Base-by-base conservation (phyloP, 805 yeast species). In the Scheffersomyces stipitis region DNA sequence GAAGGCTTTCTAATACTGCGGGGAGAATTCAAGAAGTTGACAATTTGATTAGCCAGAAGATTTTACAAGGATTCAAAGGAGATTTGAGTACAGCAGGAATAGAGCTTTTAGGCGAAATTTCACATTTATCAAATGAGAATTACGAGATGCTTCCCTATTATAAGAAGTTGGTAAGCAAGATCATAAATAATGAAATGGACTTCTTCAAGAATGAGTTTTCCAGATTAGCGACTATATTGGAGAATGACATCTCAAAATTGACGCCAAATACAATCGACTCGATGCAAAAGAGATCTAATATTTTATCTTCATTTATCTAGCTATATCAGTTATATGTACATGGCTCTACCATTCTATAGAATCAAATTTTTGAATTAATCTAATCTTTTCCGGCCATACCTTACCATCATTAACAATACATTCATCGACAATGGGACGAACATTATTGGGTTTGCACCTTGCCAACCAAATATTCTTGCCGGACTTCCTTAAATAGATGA, bases 401-500 rank as follows among this genome's bases (percentile, higher is more conserved):
- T 73, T 75, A 1, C 81, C 83, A 4, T 81, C 83, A 5, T 79
- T 70, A 13, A 84, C 50, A 26, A 93, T 72, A 8, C 95, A 81
- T 48, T 88, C 85, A 36, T 87, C 86, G 6, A 87, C 74, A 8
- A 91, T 79, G 2, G 85, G 82, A 38, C 74, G 72, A 16, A 83
- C 85, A 51, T 87, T 86, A 34, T 72, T 70, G 3, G 98, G 98
- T 3, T 77, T 71, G 37, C 95, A 83, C 42, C 91, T 73, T 1
- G 95, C 99, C 54, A 87, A 66, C 97, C 97, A 89, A 18, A 89
- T 76, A 40, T 82, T 80, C 46, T 86, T 85, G 4, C 93, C 95
- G 8, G 76, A 64, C 13, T 46, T 36, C 45, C 74, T 80, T 45
- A 80, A 64, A 55, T 88, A 89, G 12, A 91, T 76, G 34, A 88